Percentiles rank a stretch among this genome's conserved stretches.
Conservation (phyloP, 257 asterid genomes). For the Jacaranda mimosifolia region DNA sequence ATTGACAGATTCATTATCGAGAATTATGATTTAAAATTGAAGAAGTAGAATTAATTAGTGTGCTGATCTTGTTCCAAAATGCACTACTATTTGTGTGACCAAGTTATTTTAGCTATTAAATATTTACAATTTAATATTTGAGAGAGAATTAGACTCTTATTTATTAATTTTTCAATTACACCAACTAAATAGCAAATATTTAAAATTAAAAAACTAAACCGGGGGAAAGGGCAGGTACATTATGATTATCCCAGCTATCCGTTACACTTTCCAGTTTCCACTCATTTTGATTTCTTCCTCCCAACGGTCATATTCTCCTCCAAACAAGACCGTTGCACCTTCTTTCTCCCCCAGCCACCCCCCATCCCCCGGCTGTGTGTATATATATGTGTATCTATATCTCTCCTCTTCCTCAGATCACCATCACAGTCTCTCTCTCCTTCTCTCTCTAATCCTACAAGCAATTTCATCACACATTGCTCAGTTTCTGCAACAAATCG, state of each 20-base stretch:
- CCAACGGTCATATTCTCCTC: slow-evolving; percentile 48
- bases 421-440: neutral
- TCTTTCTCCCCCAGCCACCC: neutral
- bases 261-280: slow-evolving; percentile 29
- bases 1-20: too few relatives aligned
- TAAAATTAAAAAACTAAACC: neutral
- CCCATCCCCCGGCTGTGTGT: neutral
- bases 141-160: neutral
- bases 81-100: too few relatives aligned
- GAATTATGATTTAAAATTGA: too few relatives aligned
- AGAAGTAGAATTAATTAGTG: too few relatives aligned
- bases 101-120: neutral
- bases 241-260: slow-evolving; percentile 32
- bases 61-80: too few relatives aligned
- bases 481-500: slow-evolving; percentile 37
- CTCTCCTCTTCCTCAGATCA: slow-evolving; percentile 19
- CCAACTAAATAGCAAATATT: neutral
- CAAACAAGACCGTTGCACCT: slow-evolving; percentile 48
- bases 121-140: neutral
- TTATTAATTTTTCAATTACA: too few relatives aligned
- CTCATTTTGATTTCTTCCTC: neutral
- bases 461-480: neutral
- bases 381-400: neutral
- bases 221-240: neutral
- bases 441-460: slow-evolving; percentile 7